Conservation (phyloP, 1,284 basidiomycete genomes). For the Microbotryum violaceum region DNA sequence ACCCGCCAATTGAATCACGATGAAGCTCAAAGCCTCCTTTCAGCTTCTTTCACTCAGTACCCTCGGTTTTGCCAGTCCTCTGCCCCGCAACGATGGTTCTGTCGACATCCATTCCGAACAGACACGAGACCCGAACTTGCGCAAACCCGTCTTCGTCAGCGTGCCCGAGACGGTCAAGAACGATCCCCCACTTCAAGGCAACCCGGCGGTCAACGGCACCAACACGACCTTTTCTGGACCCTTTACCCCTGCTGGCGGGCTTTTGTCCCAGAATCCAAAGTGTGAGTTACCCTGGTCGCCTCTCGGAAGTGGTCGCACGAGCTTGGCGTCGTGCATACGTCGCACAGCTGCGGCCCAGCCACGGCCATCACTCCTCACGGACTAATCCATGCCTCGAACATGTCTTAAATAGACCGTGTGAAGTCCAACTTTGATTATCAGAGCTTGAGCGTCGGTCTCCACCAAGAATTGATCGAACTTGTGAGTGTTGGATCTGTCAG, state of each 20-base stretch:
- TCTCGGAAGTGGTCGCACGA: background rate
- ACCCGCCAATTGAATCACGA: too few species aligned
- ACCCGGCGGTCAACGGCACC: conserved; percentile 19
- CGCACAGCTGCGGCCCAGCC: background rate
- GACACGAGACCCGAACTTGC: too few species aligned
- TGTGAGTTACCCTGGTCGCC: background rate
- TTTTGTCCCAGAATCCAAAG: conserved; percentile 8
- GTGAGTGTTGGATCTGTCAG: conserved; percentile 11
- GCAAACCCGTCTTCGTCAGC: too few species aligned
- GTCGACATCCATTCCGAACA: too few species aligned
- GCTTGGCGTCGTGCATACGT: background rate
- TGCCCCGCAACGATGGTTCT: too few species aligned
- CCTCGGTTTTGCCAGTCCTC: too few species aligned
- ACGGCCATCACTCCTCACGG: background rate
- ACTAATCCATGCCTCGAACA: background rate
- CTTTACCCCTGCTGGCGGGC: conserved; percentile 21
- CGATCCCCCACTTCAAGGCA: background rate
- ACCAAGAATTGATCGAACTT: conserved; percentile 29
- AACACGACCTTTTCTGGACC: conserved; percentile 18
- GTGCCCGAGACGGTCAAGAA: too few species aligned
- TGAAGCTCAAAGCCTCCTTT: too few species aligned
- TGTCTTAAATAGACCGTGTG: background rate
- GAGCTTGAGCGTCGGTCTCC: conserved; percentile 44
- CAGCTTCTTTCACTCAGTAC: too few species aligned
- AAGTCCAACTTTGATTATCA: conserved; percentile 57